phyloP scores from a whole-genome alignment of 1,139 yeast genomes.

The Candida frijolesensis region DNA sequence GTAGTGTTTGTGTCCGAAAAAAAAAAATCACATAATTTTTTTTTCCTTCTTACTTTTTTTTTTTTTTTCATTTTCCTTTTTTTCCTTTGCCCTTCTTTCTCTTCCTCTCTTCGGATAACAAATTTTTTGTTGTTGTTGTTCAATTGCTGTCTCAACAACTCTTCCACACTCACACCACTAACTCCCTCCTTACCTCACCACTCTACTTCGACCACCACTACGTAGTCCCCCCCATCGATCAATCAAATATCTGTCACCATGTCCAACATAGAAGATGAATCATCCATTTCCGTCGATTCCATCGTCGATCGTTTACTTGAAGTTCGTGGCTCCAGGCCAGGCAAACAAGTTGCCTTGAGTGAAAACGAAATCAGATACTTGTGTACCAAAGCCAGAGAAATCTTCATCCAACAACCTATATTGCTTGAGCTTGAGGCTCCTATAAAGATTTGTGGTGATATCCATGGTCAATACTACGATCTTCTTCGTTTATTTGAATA shows the following conservation, averaged over 20 bases:
- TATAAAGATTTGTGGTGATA: constrained; percentile 91
- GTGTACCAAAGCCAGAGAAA: constrained; percentile 97
- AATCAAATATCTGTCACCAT: constrained; percentile 7
- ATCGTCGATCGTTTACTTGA: constrained; percentile 95
- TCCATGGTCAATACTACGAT: constrained; percentile 97
- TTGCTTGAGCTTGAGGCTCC: constrained; percentile 96
- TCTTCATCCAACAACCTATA: constrained; percentile 96
- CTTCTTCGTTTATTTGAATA: constrained; percentile 92
- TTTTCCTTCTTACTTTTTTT: not conserved
- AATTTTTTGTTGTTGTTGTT: not conserved
- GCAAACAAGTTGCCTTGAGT: constrained; percentile 90
- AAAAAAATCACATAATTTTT: constrained; percentile 4
- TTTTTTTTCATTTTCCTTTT: too few relatives aligned
- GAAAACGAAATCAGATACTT: constrained; percentile 94
- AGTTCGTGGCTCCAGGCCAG: constrained; percentile 98
- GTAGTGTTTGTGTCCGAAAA: not conserved
- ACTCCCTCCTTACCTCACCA: not conserved
- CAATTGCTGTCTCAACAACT: not conserved
- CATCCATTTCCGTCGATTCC: constrained; percentile 79
- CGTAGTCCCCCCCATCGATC: not conserved
- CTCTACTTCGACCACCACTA: not conserved
- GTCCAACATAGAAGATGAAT: constrained; percentile 70
- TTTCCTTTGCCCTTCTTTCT: too few relatives aligned
- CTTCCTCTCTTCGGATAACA: constrained; percentile 2
- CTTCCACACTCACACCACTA: not conserved